Base-by-base conservation (phyloP, 2,329 filamentous ascomycete species). In the Sarocladium kiliense region DNA sequence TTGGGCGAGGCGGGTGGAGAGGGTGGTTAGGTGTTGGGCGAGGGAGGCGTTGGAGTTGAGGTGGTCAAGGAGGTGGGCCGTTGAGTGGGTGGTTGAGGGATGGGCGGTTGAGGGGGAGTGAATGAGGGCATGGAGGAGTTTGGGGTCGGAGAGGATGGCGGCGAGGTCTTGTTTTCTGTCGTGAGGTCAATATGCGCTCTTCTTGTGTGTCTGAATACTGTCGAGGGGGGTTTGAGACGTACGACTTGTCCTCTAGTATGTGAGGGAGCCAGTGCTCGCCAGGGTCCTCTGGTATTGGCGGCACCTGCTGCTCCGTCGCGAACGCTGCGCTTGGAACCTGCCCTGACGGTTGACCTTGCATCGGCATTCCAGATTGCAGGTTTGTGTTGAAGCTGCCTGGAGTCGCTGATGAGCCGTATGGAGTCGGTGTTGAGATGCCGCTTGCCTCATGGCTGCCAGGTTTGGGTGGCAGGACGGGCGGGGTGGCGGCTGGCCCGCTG, bases 231-330 rank as follows among this genome's bases (percentile, higher is more conserved):
- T 14, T 3, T 14, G 21, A 44, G 23, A 53, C 82, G 60, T 75
- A 95, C 91, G 89, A 86, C 75, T 94, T 95, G 65, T 94, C 88
- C 65, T 88, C 82, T 2, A 97, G 74, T 12, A 84, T 74, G 58
- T 82, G 80, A 1, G 91, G 91, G 2, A 96, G 77, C 91, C 91
- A 96, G 59, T 85, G 81, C 54, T 88, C 84, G 19, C 85, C 83
- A 0, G 82, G 82, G 61, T 86, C 84, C 2, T 77, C 68, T 37
- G 70, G 65, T n/a, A 65, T 59, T 41, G 60, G 57, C 14, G 63
- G 55, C 18, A 55, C 55, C 21, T 58, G 59, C 25, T 59, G 56
- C 16, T 57, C 51, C 49, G 41, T 61, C 58, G 57, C 54, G 54
- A 23, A 55, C 27, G 53, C 50, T 26, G 18, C 55, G 32, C 42